A percentile compares a stretch with the other conserved stretches of the same genome.
phyloP scores from a whole-genome alignment of 2,329 filamentous ascomycete genomes.

The Hawksworthiomyces lignivorus region DNA sequence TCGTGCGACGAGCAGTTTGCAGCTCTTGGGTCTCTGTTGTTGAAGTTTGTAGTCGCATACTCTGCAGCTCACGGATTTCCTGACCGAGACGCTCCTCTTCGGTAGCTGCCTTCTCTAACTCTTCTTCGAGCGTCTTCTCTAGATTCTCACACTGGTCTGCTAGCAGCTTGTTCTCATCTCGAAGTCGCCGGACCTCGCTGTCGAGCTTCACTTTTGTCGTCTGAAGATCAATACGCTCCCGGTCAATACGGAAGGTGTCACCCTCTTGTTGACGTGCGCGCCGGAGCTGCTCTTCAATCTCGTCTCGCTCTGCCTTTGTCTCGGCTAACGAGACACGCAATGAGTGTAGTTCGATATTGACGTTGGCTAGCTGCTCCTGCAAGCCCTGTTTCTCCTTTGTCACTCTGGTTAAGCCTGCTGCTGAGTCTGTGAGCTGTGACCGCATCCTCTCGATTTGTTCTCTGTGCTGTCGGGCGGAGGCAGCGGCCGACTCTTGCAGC shows the following conservation, averaged over 20 bases:
- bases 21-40: constrained; percentile 45
- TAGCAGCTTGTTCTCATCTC: constrained; percentile 54
- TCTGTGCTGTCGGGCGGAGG: constrained; percentile 24
- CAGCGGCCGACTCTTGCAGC: constrained; percentile 16
- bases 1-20: constrained; percentile 52
- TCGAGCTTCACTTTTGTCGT: constrained; percentile 62
- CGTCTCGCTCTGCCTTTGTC: constrained; percentile 57
- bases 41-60: constrained; percentile 33
- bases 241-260: constrained; percentile 54
- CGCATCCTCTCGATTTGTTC: constrained; percentile 45
- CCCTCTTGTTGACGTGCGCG: constrained; percentile 47
- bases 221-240: constrained; percentile 61
- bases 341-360: constrained; percentile 53
- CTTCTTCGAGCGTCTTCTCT: constrained; percentile 57
- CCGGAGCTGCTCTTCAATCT: constrained; percentile 54
- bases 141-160: constrained; percentile 48
- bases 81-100: constrained; percentile 56
- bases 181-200: constrained; percentile 55
- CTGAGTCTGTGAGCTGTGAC: constrained; percentile 50
- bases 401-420: constrained; percentile 40
- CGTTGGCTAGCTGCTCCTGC: constrained; percentile 53
- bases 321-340: constrained; percentile 50
- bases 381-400: constrained; percentile 54
- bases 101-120: constrained; percentile 57
- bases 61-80: constrained; percentile 46